A percentile compares a stretch with the other conserved stretches of the same genome.
Conservation (phyloP, 2,329 filamentous ascomycete species). For the Fusarium irregulare region DNA sequence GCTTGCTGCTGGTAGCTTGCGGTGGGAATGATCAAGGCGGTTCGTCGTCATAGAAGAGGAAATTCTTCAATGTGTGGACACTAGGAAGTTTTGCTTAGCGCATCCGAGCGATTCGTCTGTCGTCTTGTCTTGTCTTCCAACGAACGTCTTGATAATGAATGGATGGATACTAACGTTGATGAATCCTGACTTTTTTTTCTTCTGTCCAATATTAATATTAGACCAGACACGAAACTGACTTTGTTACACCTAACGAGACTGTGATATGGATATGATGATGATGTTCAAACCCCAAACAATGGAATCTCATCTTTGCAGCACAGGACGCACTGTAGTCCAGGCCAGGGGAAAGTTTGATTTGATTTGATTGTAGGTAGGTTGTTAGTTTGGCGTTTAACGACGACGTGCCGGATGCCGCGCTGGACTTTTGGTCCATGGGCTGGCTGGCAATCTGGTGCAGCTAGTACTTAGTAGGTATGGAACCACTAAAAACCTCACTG, state of each 20-base stretch:
- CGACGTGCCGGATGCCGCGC: conserved; percentile 28
- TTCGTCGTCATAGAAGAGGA: conserved; percentile 28
- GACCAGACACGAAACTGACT: conserved; percentile 5
- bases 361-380: neutral
- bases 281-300: conserved; percentile 2
- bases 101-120: conserved; percentile 1
- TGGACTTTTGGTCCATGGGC: conserved; percentile 23
- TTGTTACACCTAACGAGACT: conserved; percentile 9
- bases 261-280: conserved; percentile 5
- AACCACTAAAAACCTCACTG: neutral
- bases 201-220: conserved; percentile 7
- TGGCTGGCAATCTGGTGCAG: neutral
- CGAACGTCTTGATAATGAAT: neutral
- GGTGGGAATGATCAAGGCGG: conserved; percentile 9
- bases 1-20: neutral
- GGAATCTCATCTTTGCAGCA: conserved; percentile 19
- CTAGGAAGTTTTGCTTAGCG: conserved; percentile 2
- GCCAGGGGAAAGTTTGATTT: conserved; percentile 31
- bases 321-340: conserved; percentile 23
- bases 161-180: neutral
- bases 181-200: neutral
- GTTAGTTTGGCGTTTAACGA: conserved; percentile 13
- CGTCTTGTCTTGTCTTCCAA: neutral
- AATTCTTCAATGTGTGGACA: conserved; percentile 8
- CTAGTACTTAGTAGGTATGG: too few species aligned